These are phyloP conservation scores for Kwoniella bestiolae DNA, from an alignment of 768 basidiomycete species.

Conservation along the genomic window DNA sequence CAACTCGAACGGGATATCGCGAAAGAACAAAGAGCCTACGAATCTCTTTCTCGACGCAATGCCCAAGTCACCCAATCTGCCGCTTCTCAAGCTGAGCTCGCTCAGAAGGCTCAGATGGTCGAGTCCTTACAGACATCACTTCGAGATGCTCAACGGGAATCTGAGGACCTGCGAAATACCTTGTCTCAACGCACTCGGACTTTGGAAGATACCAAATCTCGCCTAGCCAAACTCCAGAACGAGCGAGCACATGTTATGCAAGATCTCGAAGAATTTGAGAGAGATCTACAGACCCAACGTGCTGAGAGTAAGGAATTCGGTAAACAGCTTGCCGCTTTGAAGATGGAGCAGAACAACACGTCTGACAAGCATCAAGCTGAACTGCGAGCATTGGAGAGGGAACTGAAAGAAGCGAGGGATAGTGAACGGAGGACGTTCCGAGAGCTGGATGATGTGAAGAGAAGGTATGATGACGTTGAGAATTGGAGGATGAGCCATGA, in stretches of 20 bases:
- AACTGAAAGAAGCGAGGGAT: constrained; percentile 10
- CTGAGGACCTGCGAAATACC: constrained; percentile 11
- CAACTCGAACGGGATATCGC: constrained; percentile 32
- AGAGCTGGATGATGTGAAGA: constrained; percentile 22
- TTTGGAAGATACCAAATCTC: constrained; percentile 12
- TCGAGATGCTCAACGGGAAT: constrained; percentile 8
- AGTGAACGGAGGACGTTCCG: constrained; percentile 2
- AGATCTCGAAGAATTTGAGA: constrained; percentile 43
- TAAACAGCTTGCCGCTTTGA: constrained; percentile 24
- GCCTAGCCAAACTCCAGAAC: constrained; percentile 8
- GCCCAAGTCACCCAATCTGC: constrained; percentile 5
- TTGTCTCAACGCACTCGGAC: constrained; percentile 15
- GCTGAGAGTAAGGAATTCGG: constrained; percentile 52
- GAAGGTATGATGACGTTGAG: constrained; percentile 48
- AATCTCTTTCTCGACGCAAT: constrained; percentile 17
- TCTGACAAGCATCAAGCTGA: constrained; percentile 18
- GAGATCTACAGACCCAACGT: constrained; percentile 34
- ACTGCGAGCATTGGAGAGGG: constrained; percentile 22
- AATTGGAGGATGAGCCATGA: constrained; percentile 60
- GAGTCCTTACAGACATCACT: constrained; percentile 14
- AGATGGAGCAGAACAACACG: constrained; percentile 31
- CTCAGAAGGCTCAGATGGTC: constrained; percentile 14
- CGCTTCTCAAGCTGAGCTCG: constrained; percentile 14
- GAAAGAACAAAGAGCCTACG: constrained; percentile 21
- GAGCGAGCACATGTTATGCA: constrained; percentile 27